phyloP scores from a whole-genome alignment of 352 stramenopile species.

The Globisporangium nodosum region DNA sequence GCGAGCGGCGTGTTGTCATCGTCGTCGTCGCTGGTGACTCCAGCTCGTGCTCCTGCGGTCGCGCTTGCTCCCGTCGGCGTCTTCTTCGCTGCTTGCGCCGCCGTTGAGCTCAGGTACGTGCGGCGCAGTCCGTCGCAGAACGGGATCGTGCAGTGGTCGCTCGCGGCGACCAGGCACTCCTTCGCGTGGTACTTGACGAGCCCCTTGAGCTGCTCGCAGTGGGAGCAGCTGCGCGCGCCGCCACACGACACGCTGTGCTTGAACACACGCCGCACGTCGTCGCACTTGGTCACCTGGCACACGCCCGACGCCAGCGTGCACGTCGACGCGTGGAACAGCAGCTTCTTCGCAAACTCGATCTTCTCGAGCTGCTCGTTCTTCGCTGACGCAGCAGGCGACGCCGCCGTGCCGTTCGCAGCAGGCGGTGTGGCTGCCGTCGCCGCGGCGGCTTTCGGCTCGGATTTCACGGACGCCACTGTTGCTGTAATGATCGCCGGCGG shows the following conservation, averaged over 20 bases:
- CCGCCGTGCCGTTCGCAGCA: slow-evolving; percentile 5
- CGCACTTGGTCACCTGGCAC: slow-evolving; percentile 84
- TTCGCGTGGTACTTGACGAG: slow-evolving; percentile 84
- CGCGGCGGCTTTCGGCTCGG: slow-evolving; percentile 13
- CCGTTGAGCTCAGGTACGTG: slow-evolving; percentile 43
- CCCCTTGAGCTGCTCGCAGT: slow-evolving; percentile 79
- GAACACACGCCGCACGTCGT: slow-evolving; percentile 81
- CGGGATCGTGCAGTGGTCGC: slow-evolving; percentile 74
- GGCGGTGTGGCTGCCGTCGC: background rate
- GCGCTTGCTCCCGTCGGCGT: slow-evolving; percentile 10
- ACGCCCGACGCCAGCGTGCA: slow-evolving; percentile 50
- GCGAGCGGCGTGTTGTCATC: slow-evolving; percentile 73
- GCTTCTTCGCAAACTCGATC: slow-evolving; percentile 79
- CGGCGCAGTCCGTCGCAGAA: slow-evolving; percentile 76
- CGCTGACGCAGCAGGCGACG: slow-evolving; percentile 12
- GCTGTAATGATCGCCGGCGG: slow-evolving; percentile 1
- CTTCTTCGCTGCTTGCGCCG: slow-evolving; percentile 27
- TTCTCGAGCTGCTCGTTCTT: slow-evolving; percentile 73
- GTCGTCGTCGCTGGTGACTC: slow-evolving; percentile 41
- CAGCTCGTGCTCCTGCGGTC: slow-evolving; percentile 8
- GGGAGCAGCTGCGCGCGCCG: slow-evolving; percentile 55
- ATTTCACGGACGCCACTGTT: slow-evolving; percentile 24
- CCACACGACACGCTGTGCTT: slow-evolving; percentile 80
- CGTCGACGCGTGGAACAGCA: slow-evolving; percentile 70
- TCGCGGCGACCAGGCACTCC: slow-evolving; percentile 54